Evolutionary conservation across 202 grass and related monocot species (phyloP), one percentile per base, ranked within the genome.

Genomic region (Setaria viridis): DNA sequence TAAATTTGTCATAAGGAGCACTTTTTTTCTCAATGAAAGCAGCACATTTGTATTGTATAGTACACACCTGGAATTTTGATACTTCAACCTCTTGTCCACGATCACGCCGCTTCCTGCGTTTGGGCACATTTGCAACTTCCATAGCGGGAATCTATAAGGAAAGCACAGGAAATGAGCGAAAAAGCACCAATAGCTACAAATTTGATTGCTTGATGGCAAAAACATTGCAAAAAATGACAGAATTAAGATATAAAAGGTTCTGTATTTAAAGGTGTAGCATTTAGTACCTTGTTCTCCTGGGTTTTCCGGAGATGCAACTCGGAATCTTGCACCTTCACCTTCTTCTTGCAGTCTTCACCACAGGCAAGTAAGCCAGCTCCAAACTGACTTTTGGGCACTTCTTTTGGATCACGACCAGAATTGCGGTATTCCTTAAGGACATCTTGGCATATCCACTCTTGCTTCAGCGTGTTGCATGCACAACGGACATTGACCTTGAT

Each of bases 401-500:
- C 91, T 88, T 91, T 98, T 80, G 88, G 91, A 78, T 98, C 91
- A 70, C 84, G 87, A 34, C 90, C 88, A 71, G 81, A 85, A 14
- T 67, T 79, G n/a, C 43, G 73, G 73, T 95, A 98, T 83, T 87
- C 84, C 84, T 95, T 98, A 48, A 89, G 65, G 35, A 94, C 90
- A 88, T 94, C 93, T 94, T 92, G 91, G 67, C 95, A 98, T 82
- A 92, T 25, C 95, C 91, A 94, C 46, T 98, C 95, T 60, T 85
- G 93, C 90, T 95, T 98, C 63, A 98, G 74, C 63, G 79, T 92
- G 86, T 85, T 94, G 81, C 95, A 98, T 73, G 89, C 77, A 92
- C 95, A 98, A 29, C 95, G 93, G 14, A 82, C 77, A 79, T 90
- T 95, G 78, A 95, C 95, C 95, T 98, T 83, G 58, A 80, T 79